These are phyloP conservation scores for Solanum paucissectum DNA, from an alignment of 257 asterid genomes.

Conservation along the genomic window DNA sequence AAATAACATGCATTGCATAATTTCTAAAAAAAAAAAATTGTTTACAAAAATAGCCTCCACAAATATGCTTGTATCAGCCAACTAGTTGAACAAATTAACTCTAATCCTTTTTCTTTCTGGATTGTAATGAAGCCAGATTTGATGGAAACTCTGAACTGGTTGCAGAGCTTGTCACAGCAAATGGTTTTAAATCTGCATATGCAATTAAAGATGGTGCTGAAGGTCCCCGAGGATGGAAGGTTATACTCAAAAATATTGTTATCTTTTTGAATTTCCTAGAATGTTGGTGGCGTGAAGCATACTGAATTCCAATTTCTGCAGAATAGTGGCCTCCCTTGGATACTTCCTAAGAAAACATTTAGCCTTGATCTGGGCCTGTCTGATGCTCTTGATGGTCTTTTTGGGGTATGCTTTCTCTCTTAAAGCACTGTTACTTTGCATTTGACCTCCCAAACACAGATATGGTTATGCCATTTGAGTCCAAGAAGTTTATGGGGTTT, in stretches of 20 bases:
- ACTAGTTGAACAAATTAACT: not conserved
- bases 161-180: slow-evolving; percentile 83
- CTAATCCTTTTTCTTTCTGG: slow-evolving; percentile 14
- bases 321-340: slow-evolving; percentile 95
- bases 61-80: not conserved
- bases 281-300: not conserved
- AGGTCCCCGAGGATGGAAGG: slow-evolving; percentile 85
- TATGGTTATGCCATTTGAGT: not conserved
- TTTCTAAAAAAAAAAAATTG: too few species aligned
- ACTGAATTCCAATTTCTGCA: slow-evolving; percentile 26
- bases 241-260: not conserved
- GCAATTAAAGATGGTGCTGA: slow-evolving; percentile 92
- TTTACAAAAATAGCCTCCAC: not conserved
- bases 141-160: slow-evolving; percentile 98
- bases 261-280: not conserved
- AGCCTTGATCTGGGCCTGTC: slow-evolving; percentile 30
- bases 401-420: slow-evolving; percentile 13
- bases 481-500: not conserved
- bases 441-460: not conserved
- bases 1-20: not conserved
- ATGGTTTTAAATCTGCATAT: slow-evolving; percentile 92
- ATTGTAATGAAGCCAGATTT: slow-evolving; percentile 89
- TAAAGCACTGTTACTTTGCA: not conserved
- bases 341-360: slow-evolving; percentile 45
- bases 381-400: slow-evolving; percentile 24